These are phyloP conservation scores for Myriangium duriaei DNA, from an alignment of 2,329 filamentous ascomycete species.

Conservation along the genomic window DNA sequence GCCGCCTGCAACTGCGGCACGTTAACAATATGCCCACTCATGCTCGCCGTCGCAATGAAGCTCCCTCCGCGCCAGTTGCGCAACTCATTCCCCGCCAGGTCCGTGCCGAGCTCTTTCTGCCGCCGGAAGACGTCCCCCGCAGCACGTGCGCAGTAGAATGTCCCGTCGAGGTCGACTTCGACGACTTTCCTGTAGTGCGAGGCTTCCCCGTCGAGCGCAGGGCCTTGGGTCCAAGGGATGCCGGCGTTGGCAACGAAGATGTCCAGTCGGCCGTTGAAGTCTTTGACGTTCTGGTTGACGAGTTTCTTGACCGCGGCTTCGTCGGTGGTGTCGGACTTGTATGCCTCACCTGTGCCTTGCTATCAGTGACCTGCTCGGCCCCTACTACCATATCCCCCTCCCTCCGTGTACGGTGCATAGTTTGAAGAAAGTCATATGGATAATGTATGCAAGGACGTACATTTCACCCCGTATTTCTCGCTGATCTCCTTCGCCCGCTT, in stretches of 20 bases:
- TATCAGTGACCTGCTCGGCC: no score
- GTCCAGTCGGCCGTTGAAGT: conserved; percentile 64
- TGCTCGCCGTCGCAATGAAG: conserved; percentile 63
- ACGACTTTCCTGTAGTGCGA: conserved; percentile 57
- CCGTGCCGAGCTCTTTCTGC: conserved; percentile 56
- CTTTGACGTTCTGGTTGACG: conserved; percentile 34
- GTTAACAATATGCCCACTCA: conserved; percentile 68
- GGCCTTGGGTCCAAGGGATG: conserved; percentile 58
- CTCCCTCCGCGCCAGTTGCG: conserved; percentile 19
- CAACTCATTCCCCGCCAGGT: conserved; percentile 30
- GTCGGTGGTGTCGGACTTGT: conserved; percentile 36
- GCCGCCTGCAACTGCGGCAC: conserved; percentile 62
- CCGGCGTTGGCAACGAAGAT: conserved; percentile 71
- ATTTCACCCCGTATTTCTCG: conserved; percentile 23
- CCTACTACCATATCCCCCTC: not conserved
- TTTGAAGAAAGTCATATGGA: not conserved
- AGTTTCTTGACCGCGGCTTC: conserved; percentile 29
- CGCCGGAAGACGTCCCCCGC: conserved; percentile 58
- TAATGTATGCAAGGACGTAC: conserved; percentile 12
- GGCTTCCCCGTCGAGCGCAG: conserved; percentile 52
- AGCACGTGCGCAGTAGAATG: conserved; percentile 63
- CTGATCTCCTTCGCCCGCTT: conserved; percentile 21
- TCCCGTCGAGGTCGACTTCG: conserved; percentile 60
- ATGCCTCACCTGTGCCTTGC: conserved; percentile 39
- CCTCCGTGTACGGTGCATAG: not conserved